Evolutionary conservation across 2,329 filamentous ascomycete genomes (phyloP), one percentile per base, ranked within the genome.

Genomic region (Aspergillus brasiliensis): DNA sequence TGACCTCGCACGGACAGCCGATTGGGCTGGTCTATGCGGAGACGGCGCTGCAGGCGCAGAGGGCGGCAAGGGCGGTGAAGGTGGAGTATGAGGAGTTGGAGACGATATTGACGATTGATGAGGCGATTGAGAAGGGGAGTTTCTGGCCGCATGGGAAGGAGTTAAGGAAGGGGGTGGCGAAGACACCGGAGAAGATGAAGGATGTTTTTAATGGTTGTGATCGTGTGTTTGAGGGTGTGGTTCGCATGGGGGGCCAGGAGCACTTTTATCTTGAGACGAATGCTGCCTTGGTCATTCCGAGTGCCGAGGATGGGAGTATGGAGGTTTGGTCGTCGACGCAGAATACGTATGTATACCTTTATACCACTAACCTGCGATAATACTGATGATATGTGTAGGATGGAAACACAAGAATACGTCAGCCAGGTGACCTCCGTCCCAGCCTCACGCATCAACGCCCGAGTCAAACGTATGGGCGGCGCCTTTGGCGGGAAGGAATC

Each of bases 221-320:
- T 15, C 53, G 19, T 10, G 52, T 58, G 0, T 56, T 65, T 2
- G 27, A 17, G 1, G 10, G 86, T 13, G 38, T 49, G 27, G 58
- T 60, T 19, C 19, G 66, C 90, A 56, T 65, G 1, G 63, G 63
- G 0, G 63, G 92, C 0, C 92, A 96, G 70, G 92, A 96, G 74
- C 92, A 97, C 71, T 96, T 97, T 71, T 97, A 97, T 67, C 83
- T 97, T 1, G 92, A 96, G 76, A 96, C 92, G 0, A 88, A 96
- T 65, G 92, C 91, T 1, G 89, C 88, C 56, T 72, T 96, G 3
- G 91, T 86, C 1, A 84, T 96, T 17, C 92, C 92, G 0, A 94
- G 94, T 72, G 85, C 85, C 0, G 92, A 96, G 74, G 90, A 95
- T 73, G 92, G 92, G 0, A 91, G 92, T 72, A 92, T 96, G 83